Evolutionary conservation across 208 protist species (phyloP).

Genomic region (Phytomonas sp.): DNA sequence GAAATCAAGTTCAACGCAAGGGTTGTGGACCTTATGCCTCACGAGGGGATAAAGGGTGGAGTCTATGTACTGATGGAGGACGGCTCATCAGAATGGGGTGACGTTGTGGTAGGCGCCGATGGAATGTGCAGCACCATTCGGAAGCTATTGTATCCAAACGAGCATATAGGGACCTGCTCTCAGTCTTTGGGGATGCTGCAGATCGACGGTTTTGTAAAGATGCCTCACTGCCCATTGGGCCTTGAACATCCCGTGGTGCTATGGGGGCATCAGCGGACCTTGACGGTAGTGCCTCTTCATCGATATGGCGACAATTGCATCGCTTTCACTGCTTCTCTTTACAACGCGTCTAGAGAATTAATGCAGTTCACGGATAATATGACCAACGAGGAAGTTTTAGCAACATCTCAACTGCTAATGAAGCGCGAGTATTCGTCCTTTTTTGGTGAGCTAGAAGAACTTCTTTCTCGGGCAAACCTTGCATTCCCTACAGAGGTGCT

Average conservation of each 20-base stretch:
- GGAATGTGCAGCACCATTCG: slow-evolving; percentile 80
- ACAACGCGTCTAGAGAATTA: slow-evolving; percentile 37
- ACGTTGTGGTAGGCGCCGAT: slow-evolving; percentile 84
- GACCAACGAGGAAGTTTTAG: slow-evolving; percentile 38
- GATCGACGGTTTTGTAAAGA: slow-evolving; percentile 62
- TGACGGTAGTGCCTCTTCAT: slow-evolving; percentile 40
- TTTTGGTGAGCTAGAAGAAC: slow-evolving; percentile 21
- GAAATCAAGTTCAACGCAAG: slow-evolving; percentile 59
- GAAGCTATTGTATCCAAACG: slow-evolving; percentile 62
- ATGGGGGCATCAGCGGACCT: slow-evolving; percentile 39
- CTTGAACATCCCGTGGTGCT: slow-evolving; percentile 46
- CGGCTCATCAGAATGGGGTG: slow-evolving; percentile 75
- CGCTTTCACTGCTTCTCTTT: slow-evolving; percentile 68
- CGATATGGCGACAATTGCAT: slow-evolving; percentile 35
- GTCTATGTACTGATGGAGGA: slow-evolving; percentile 72
- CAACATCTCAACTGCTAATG: slow-evolving; percentile 35
- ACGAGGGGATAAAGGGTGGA: slow-evolving; percentile 78
- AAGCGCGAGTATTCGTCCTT: slow-evolving; percentile 48
- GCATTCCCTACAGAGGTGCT: slow-evolving; percentile 62
- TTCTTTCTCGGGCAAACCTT: slow-evolving; percentile 39
- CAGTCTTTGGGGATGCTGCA: slow-evolving; percentile 68
- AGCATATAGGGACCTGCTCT: slow-evolving; percentile 59
- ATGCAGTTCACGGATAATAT: slow-evolving; percentile 30
- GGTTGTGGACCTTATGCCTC: slow-evolving; percentile 74
- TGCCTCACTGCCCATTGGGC: slow-evolving; percentile 26